Percentiles rank a stretch among this genome's conserved stretches.
phyloP scores from a whole-genome alignment of 139 green algal genomes.

The Picochlorum sp. region DNA sequence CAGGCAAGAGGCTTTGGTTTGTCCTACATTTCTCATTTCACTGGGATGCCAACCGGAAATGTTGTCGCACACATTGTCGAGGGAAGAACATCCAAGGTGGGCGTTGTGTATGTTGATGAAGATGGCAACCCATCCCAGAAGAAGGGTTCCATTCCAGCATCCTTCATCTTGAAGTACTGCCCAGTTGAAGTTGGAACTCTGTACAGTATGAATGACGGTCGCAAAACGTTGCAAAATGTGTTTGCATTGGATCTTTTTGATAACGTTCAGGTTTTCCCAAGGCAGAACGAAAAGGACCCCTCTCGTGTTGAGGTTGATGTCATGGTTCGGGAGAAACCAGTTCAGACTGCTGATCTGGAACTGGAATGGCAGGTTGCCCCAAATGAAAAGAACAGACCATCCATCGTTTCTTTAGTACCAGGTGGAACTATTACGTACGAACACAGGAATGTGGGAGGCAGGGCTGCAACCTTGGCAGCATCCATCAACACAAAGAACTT shows the following conservation, averaged over 20 bases:
- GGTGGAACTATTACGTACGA: slow-evolving; percentile 49
- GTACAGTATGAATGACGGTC: slow-evolving; percentile 67
- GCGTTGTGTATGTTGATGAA: slow-evolving; percentile 50
- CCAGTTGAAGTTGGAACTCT: slow-evolving; percentile 48
- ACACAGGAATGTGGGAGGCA: slow-evolving; percentile 59
- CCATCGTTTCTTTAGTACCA: slow-evolving; percentile 36
- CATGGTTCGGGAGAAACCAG: slow-evolving; percentile 59
- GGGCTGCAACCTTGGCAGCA: slow-evolving; percentile 43
- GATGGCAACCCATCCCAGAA: slow-evolving; percentile 37
- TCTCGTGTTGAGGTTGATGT: slow-evolving; percentile 64
- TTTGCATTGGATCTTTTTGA: slow-evolving; percentile 69
- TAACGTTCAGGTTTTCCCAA: slow-evolving; percentile 66
- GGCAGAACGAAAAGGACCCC: slow-evolving; percentile 44
- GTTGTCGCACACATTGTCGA: slow-evolving; percentile 57
- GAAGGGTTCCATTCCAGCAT: slow-evolving; percentile 21
- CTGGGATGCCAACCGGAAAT: slow-evolving; percentile 65
- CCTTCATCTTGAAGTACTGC: slow-evolving; percentile 50
- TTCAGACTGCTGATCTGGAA: slow-evolving; percentile 48
- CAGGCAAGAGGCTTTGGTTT: slow-evolving; percentile 52
- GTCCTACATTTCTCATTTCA: slow-evolving; percentile 52
- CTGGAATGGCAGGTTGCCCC: slow-evolving; percentile 60
- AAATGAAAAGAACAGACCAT: slow-evolving; percentile 44
- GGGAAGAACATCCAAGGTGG: slow-evolving; percentile 31
- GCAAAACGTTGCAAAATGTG: slow-evolving; percentile 64
- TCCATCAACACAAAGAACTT: slow-evolving; percentile 65